These are phyloP conservation scores for Primulina tabacum DNA, from an alignment of 257 asterid species.

Conservation along the genomic window DNA sequence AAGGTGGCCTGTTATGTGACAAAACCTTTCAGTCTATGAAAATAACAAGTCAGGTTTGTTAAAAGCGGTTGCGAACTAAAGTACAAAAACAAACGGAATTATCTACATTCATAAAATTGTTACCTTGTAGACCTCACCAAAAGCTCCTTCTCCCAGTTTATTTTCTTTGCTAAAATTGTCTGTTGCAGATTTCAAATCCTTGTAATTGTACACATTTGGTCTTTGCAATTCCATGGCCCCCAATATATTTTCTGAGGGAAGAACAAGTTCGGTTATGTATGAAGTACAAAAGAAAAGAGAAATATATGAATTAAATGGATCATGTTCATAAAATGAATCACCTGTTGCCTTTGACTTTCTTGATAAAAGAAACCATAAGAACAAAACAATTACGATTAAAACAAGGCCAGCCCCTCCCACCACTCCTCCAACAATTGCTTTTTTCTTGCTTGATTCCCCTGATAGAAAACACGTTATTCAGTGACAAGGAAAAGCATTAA, in stretches of 20 bases:
- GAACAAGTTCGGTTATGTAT: not conserved
- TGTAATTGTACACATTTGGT: constrained; percentile 57
- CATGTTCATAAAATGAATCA: constrained; percentile 1
- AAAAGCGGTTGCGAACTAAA: too few relatives aligned
- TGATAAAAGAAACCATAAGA: constrained; percentile 45
- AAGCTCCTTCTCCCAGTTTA: constrained; percentile 82
- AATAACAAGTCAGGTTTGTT: not conserved
- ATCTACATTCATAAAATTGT: not conserved
- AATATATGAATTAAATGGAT: not conserved
- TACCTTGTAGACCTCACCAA: constrained; percentile 86
- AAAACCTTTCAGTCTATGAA: not conserved
- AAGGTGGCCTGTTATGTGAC: constrained; percentile 54
- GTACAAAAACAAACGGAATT: not conserved
- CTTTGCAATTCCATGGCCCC: constrained; percentile 78
- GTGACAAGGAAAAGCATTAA: not conserved
- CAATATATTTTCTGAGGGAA: constrained; percentile 47
- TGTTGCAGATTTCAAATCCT: constrained; percentile 64
- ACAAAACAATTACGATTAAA: constrained; percentile 41
- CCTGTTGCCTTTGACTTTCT: constrained; percentile 50
- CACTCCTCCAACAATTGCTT: constrained; percentile 63
- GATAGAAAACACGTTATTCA: not conserved
- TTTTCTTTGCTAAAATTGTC: constrained; percentile 57
- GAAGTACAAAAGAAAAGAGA: not conserved
- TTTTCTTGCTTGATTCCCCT: constrained; percentile 65
- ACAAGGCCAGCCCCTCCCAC: constrained; percentile 67